phyloP scores from a whole-genome alignment of 2,329 filamentous ascomycete species.

The Exophiala xenobiotica region DNA sequence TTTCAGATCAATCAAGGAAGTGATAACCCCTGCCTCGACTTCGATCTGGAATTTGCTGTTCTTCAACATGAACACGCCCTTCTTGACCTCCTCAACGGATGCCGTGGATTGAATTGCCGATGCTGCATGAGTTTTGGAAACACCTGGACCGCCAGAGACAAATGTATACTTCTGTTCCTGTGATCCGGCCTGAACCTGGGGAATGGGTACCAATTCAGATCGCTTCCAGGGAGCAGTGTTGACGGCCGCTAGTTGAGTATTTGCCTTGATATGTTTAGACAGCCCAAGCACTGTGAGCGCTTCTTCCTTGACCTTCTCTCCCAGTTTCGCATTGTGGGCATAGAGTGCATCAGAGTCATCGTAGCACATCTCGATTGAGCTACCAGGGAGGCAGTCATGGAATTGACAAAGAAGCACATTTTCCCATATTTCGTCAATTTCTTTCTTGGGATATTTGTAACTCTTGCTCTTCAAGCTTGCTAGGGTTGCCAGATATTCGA shows the following conservation, averaged over 20 bases:
- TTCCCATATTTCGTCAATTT: constrained; percentile 98
- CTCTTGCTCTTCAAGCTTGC: constrained; percentile 69
- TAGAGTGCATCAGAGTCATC: constrained; percentile 93
- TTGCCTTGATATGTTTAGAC: constrained; percentile 41
- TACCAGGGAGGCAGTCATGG: constrained; percentile 94
- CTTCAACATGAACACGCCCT: constrained; percentile 71
- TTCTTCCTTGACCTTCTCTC: constrained; percentile 68
- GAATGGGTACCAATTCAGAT: constrained; percentile 68
- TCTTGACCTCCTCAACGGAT: constrained; percentile 51
- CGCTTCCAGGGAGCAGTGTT: constrained; percentile 89
- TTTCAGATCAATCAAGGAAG: constrained; percentile 74
- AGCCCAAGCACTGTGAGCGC: constrained; percentile 68
- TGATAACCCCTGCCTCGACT: constrained; percentile 74
- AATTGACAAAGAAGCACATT: constrained; percentile 89
- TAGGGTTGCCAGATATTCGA: constrained; percentile 84
- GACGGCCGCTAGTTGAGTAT: constrained; percentile 60
- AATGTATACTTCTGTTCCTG: constrained; percentile 41
- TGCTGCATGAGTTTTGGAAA: constrained; percentile 38
- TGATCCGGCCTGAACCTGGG: constrained; percentile 35
- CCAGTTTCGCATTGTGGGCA: constrained; percentile 74
- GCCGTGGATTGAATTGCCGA: constrained; percentile 35
- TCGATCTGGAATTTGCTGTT: constrained; percentile 75
- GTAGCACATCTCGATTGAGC: constrained; percentile 96
- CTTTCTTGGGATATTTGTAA: constrained; percentile 89
- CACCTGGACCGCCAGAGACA: constrained; percentile 48